Base-by-base conservation (phyloP, 2,329 filamentous ascomycete genomes). In the Hansfordia pulvinata region DNA sequence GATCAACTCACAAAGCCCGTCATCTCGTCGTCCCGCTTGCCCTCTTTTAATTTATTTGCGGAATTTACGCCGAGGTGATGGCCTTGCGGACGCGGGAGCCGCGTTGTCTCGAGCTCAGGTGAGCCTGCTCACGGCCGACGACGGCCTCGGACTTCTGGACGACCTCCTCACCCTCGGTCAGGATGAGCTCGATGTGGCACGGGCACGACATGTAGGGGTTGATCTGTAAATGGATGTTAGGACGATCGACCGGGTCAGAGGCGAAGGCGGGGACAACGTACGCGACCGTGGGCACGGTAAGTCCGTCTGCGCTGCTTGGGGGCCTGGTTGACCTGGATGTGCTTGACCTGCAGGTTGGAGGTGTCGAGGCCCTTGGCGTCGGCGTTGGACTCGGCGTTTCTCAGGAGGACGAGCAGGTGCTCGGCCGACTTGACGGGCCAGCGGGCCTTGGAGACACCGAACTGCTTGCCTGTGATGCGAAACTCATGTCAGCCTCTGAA, bases 171-270 rank as follows among this genome's bases (percentile, higher is more conserved):
- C 72, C 85, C 76, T 98, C 92, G 56, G 88, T 93, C 50, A 98
- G 76, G 76, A 98, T 98, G 53, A 98, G 71, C 73, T 98, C 92
- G 63, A 98, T 93, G 79, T 98, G 90, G 82, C 88, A 98, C 48
- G 90, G 90, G 78, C 93, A 93, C 48, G 86, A 94, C 92, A 98
- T 96, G 77, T 96, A 98, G 40, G 90, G 90, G 79, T 98, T 98
- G 72, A 98, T 98, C 86, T 94, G 35, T 21, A 28, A 21, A 5
- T 16, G 9, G n/a, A 24, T 28, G 35, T 56, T 43, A 57, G 44
- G 26, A n/a, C n/a, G n/a, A n/a, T n/a, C n/a, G n/a, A n/a, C n/a
- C n/a, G 3, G 4, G 11, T 5, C 14, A 17, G 15, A 30, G 12
- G 26, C 16, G 22, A 29, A 19, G 26, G 14, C n/a, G 20, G 33